A percentile compares a stretch with the other conserved stretches of the same genome.
These are phyloP conservation scores for Colletotrichum sp. DNA, from an alignment of 2,329 filamentous ascomycete genomes.

Conservation along the genomic window DNA sequence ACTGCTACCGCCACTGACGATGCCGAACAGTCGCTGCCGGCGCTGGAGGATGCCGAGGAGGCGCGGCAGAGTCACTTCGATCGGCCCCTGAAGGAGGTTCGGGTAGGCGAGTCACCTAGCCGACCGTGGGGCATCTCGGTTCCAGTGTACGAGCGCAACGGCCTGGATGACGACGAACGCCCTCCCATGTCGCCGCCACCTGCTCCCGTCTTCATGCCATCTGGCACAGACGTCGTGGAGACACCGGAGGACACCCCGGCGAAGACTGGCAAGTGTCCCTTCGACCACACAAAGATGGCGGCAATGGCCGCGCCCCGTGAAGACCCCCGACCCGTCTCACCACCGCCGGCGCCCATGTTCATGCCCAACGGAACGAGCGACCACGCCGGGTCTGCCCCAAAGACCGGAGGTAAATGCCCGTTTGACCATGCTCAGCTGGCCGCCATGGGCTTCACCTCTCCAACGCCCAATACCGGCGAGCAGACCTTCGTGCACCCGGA, in stretches of 20 bases:
- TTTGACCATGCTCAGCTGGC: conserved; percentile 58
- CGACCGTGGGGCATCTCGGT: conserved; percentile 92
- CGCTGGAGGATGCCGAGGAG: conserved; percentile 46
- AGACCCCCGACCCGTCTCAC: conserved; percentile 48
- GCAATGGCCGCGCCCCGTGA: conserved; percentile 30
- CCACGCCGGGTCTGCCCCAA: conserved; percentile 25
- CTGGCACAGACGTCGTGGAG: conserved; percentile 29
- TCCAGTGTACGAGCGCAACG: conserved; percentile 59
- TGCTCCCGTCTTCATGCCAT: conserved; percentile 59
- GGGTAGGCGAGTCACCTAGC: conserved; percentile 93
- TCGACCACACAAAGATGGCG: conserved; percentile 55
- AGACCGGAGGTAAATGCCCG: conserved; percentile 57
- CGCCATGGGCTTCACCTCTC: conserved; percentile 31
- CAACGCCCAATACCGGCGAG: conserved; percentile 13
- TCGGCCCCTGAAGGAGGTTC: conserved; percentile 82
- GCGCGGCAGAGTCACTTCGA: conserved; percentile 80
- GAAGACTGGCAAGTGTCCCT: conserved; percentile 60
- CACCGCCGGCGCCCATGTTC: conserved; percentile 61
- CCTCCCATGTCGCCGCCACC: conserved; percentile 63
- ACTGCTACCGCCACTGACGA: conserved; percentile 54
- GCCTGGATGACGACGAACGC: conserved; percentile 40
- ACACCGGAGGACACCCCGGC: conserved; percentile 25
- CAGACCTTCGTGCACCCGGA: conserved; percentile 8
- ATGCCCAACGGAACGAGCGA: conserved; percentile 44
- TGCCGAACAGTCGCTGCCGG: conserved; percentile 31